These are phyloP conservation scores for Cinchona pubescens DNA, from an alignment of 257 asterid species.

Conservation along the genomic window DNA sequence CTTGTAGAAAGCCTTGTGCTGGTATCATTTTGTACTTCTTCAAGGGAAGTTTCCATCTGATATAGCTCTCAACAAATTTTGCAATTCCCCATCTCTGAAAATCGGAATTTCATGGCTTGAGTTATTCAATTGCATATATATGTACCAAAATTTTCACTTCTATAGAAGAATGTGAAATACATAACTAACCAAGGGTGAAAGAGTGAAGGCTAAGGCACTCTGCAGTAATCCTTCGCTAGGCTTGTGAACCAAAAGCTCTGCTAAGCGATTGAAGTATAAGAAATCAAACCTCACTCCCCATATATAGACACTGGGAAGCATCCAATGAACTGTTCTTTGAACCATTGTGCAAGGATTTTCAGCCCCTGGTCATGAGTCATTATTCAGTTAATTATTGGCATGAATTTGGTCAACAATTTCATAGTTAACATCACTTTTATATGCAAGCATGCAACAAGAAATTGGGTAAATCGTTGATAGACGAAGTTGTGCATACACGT, in stretches of 20 bases:
- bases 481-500: no score
- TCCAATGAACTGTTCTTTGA: slow-evolving; percentile 54
- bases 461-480: no score
- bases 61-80: slow-evolving; percentile 49
- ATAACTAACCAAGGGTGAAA: slow-evolving; percentile 57
- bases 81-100: slow-evolving; percentile 59
- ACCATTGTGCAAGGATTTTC: slow-evolving; percentile 60
- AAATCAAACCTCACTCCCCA: slow-evolving; percentile 43
- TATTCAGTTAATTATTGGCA: neutral
- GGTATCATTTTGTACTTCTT: slow-evolving; percentile 58
- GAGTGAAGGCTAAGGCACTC: slow-evolving; percentile 39
- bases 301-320: slow-evolving; percentile 27
- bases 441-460: neutral
- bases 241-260: slow-evolving; percentile 68
- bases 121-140: neutral
- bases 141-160: no score
- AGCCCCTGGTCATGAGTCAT: slow-evolving; percentile 31
- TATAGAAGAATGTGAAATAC: neutral
- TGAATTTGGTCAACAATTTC: neutral
- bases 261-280: slow-evolving; percentile 43
- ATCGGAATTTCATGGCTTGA: neutral
- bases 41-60: slow-evolving; percentile 47
- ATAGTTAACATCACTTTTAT: neutral
- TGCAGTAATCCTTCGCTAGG: slow-evolving; percentile 52
- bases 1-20: slow-evolving; percentile 36